phyloP scores from a whole-genome alignment of 1,284 basidiomycete genomes.

The Trichosporon sp. region DNA sequence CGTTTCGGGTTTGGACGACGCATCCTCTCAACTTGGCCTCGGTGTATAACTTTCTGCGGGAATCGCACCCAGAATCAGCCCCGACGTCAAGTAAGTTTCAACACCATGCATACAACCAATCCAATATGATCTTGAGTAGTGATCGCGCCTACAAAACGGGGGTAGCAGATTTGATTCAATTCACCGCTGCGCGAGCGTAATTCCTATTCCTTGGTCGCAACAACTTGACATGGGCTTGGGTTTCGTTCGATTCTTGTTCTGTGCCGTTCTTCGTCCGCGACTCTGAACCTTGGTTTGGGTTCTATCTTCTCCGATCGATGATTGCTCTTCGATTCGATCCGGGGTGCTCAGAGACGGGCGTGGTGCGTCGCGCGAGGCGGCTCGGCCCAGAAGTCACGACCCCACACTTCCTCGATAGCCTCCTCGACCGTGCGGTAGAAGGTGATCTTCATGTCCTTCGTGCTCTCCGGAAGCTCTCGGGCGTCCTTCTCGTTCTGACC shows the following conservation, averaged over 20 bases:
- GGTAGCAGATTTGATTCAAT: neutral
- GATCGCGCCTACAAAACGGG: neutral
- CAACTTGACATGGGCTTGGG: too few species aligned
- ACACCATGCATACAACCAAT: slow-evolving; percentile 5
- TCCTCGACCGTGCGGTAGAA: slow-evolving; percentile 48
- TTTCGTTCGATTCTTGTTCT: neutral
- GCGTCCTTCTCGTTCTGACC: slow-evolving; percentile 79
- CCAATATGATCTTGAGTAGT: neutral
- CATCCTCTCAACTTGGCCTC: neutral
- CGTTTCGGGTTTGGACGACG: neutral
- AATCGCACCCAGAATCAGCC: too few species aligned
- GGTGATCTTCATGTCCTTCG: slow-evolving; percentile 79
- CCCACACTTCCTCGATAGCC: slow-evolving; percentile 40
- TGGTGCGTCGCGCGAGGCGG: slow-evolving; percentile 1
- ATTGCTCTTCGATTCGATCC: neutral
- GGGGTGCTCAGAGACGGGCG: slow-evolving; percentile 7
- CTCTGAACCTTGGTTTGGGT: neutral
- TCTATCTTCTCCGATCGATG: neutral
- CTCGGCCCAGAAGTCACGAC: slow-evolving; percentile 17
- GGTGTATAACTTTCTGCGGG: too few species aligned
- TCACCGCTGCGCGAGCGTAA: neutral
- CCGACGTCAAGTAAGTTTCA: too few species aligned
- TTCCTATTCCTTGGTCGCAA: neutral
- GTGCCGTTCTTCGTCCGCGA: neutral
- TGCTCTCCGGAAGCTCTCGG: slow-evolving; percentile 84